Evolutionary conservation across 1,284 basidiomycete species (phyloP).

Genomic region (Xerocomus minutiporus): DNA sequence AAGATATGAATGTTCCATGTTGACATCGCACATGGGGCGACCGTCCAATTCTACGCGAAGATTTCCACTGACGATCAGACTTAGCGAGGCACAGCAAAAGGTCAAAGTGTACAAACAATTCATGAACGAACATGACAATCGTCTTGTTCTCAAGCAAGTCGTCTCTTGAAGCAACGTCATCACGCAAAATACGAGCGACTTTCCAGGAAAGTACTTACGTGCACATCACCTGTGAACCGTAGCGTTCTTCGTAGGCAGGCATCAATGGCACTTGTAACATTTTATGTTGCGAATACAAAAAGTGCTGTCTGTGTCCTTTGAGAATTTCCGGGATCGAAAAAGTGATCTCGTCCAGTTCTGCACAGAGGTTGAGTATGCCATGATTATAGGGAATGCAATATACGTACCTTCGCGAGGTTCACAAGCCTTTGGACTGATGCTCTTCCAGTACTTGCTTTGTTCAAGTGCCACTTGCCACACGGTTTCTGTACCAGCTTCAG

Average conservation of each 20-base stretch:
- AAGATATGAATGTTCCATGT: constrained; percentile 77
- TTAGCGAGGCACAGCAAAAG: constrained; percentile 9
- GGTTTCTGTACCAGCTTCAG: constrained; percentile 78
- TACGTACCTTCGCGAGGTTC: constrained; percentile 71
- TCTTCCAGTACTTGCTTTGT: constrained; percentile 91
- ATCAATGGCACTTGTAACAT: constrained; percentile 82
- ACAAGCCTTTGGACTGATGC: constrained; percentile 70
- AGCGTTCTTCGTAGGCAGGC: constrained; percentile 63
- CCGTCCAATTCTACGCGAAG: constrained; percentile 76
- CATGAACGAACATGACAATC: constrained; percentile 82
- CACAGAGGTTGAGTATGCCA: constrained; percentile 6
- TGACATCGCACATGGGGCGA: constrained; percentile 66
- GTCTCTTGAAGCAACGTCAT: constrained; percentile 37
- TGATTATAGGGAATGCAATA: neutral
- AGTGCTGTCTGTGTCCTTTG: constrained; percentile 78
- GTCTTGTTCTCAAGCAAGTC: constrained; percentile 68
- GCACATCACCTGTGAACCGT: constrained; percentile 79
- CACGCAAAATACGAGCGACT: constrained; percentile 1
- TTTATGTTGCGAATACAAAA: constrained; percentile 65
- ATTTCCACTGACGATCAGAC: constrained; percentile 60
- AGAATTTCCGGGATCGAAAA: constrained; percentile 77
- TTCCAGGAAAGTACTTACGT: constrained; percentile 50
- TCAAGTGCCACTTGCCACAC: constrained; percentile 82
- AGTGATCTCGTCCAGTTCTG: constrained; percentile 54
- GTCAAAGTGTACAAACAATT: constrained; percentile 62